Percentiles rank a stretch among this genome's conserved stretches.
Evolutionary conservation across 1,284 basidiomycete genomes (phyloP).

Genomic region (Phylloporus sp.): DNA sequence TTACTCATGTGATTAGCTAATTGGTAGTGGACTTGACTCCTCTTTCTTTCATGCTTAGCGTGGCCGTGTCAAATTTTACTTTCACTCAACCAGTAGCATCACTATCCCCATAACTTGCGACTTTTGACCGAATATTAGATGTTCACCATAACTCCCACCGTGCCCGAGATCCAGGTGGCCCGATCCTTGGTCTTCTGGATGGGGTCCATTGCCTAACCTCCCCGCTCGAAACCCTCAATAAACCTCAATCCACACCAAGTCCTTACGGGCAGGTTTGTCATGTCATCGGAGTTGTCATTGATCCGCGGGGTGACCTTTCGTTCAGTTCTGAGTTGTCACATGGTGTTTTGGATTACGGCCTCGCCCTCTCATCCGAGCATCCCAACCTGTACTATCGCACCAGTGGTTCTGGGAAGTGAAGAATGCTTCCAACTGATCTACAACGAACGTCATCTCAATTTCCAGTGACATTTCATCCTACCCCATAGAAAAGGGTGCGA

Average conservation of each 20-base stretch:
- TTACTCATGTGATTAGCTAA: constrained; percentile 22
- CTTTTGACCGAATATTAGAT: too few species aligned
- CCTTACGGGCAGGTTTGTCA: constrained; percentile 9
- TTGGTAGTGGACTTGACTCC: too few species aligned
- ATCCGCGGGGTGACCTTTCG: neutral
- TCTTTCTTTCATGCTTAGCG: too few species aligned
- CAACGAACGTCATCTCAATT: neutral
- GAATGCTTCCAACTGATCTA: neutral
- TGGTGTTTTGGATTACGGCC: neutral
- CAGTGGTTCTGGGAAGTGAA: neutral
- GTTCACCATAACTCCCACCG: too few species aligned
- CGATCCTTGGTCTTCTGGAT: too few species aligned
- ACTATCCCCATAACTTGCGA: too few species aligned
- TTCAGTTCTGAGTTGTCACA: neutral
- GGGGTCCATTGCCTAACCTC: neutral
- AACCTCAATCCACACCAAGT: neutral
- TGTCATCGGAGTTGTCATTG: constrained; percentile 9
- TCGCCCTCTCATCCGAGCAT: neutral
- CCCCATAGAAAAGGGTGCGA: neutral
- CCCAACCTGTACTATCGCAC: constrained; percentile 6
- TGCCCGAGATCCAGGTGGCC: too few species aligned
- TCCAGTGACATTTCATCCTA: neutral
- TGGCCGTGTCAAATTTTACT: too few species aligned
- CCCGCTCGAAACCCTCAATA: neutral
- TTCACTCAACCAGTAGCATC: too few species aligned